A percentile compares a stretch with the other conserved stretches of the same genome.
Conservation (phyloP, 2,329 filamentous ascomycete species). For the Zasmidium angulare region DNA sequence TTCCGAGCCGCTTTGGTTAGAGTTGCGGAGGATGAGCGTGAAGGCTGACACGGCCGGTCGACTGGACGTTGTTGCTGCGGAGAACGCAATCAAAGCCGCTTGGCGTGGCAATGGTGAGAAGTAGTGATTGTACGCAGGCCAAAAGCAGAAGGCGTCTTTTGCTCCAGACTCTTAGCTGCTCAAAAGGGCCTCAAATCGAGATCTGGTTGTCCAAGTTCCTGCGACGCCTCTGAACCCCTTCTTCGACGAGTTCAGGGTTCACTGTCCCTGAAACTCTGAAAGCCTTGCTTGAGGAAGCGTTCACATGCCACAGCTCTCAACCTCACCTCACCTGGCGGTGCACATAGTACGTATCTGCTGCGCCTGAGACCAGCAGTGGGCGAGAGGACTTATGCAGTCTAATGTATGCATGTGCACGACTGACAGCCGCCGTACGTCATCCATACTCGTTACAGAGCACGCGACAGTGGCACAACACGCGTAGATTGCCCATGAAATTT, state of each 20-base stretch:
- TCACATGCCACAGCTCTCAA: slow-evolving; percentile 14
- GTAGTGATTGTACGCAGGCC: not conserved
- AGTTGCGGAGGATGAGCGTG: not conserved
- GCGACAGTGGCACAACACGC: slow-evolving; percentile 21
- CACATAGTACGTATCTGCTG: slow-evolving; percentile 11
- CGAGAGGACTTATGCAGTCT: slow-evolving; percentile 4
- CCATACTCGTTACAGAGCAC: slow-evolving; percentile 13
- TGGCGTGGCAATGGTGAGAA: not conserved
- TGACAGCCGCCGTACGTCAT: slow-evolving; percentile 13
- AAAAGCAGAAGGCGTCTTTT: not conserved
- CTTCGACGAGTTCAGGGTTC: not conserved
- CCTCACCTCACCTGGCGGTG: not conserved
- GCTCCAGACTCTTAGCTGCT: not conserved
- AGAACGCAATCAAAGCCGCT: not conserved
- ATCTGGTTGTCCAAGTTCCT: slow-evolving; percentile 11
- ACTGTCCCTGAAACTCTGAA: slow-evolving; percentile 6
- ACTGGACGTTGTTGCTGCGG: not conserved
- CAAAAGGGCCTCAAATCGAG: slow-evolving; percentile 1
- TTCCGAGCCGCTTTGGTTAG: slow-evolving; percentile 5
- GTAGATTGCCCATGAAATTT: slow-evolving; percentile 21
- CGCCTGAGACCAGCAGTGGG: slow-evolving; percentile 11
- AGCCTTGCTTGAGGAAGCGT: slow-evolving; percentile 11
- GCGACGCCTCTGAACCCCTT: not conserved
- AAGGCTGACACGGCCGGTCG: not conserved
- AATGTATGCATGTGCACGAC: slow-evolving; percentile 10